Conservation (phyloP, 441 rosid species). For the Cnidoscolus chayamansa region DNA sequence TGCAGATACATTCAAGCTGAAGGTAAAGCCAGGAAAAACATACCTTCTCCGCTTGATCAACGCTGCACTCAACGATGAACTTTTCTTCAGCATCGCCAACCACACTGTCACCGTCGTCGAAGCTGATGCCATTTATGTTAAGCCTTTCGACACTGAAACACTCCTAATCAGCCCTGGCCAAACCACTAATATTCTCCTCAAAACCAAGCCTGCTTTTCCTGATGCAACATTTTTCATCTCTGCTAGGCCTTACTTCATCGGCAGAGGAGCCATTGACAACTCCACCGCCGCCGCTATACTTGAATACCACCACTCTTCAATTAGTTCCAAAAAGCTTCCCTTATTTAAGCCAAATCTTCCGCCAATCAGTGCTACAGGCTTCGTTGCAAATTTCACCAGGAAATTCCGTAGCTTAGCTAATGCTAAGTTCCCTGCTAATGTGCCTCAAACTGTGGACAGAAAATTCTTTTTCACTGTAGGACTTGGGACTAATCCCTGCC, state of each 20-base stretch:
- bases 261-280: constrained; percentile 57
- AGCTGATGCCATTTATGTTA: constrained; percentile 66
- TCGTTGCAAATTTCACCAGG: constrained; percentile 37
- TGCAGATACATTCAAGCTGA: constrained; percentile 46
- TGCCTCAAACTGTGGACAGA: constrained; percentile 45
- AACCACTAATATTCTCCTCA: constrained; percentile 63
- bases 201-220: constrained; percentile 43
- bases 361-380: constrained; percentile 41
- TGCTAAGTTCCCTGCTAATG: constrained; percentile 52
- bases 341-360: constrained; percentile 50
- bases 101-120: constrained; percentile 63
- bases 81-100: constrained; percentile 70
- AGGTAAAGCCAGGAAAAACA: constrained; percentile 48
- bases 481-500: constrained; percentile 56
- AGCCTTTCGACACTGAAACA: constrained; percentile 53
- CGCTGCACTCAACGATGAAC: constrained; percentile 61
- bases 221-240: constrained; percentile 50
- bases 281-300: constrained; percentile 57
- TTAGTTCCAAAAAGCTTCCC: constrained; percentile 31
- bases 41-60: constrained; percentile 52
- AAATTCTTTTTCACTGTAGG: constrained; percentile 54
- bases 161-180: constrained; percentile 60
- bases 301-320: constrained; percentile 34
- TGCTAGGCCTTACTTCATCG: constrained; percentile 63
- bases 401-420: constrained; percentile 50